These are phyloP conservation scores for Zopfia rhizophila DNA, from an alignment of 2,329 filamentous ascomycete species.

Conservation along the genomic window DNA sequence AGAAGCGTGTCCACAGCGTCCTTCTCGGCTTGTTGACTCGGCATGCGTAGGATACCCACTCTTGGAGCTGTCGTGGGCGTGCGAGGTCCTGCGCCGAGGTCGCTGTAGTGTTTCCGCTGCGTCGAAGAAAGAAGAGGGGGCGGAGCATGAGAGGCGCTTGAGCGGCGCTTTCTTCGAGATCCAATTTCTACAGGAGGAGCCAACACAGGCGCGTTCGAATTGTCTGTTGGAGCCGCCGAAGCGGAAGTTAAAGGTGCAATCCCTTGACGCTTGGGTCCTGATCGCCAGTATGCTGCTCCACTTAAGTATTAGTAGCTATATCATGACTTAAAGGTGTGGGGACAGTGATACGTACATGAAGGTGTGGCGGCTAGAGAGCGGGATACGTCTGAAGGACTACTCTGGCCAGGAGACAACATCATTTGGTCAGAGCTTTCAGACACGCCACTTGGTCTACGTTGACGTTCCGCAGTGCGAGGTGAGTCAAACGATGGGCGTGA, in stretches of 20 bases:
- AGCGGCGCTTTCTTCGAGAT: constrained; percentile 47
- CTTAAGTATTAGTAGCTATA: constrained; percentile 4
- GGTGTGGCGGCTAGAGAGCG: constrained; percentile 36
- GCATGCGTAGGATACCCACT: constrained; percentile 70
- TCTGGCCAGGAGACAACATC: constrained; percentile 43
- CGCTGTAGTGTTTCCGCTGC: constrained; percentile 47
- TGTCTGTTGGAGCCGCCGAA: constrained; percentile 37
- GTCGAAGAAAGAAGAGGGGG: constrained; percentile 41
- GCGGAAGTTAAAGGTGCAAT: constrained; percentile 40
- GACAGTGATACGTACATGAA: constrained; percentile 28
- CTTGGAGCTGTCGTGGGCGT: constrained; percentile 49
- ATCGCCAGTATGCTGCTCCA: constrained; percentile 40
- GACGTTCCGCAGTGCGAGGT: constrained; percentile 35
- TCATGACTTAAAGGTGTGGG: not conserved
- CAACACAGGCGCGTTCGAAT: constrained; percentile 32
- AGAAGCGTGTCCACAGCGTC: constrained; percentile 83
- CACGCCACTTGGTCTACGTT: constrained; percentile 46
- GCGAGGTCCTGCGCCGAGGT: constrained; percentile 36
- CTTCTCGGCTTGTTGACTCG: constrained; percentile 77
- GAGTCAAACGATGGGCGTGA: constrained; percentile 43
- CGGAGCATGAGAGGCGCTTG: constrained; percentile 43
- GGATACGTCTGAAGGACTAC: constrained; percentile 36
- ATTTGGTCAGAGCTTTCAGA: constrained; percentile 49
- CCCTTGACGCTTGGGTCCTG: constrained; percentile 36
- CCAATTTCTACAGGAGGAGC: constrained; percentile 47